Evolutionary conservation across 1,284 basidiomycete genomes (phyloP), one percentile per base, ranked within the genome.

Genomic region (Tausonia pullulans): DNA sequence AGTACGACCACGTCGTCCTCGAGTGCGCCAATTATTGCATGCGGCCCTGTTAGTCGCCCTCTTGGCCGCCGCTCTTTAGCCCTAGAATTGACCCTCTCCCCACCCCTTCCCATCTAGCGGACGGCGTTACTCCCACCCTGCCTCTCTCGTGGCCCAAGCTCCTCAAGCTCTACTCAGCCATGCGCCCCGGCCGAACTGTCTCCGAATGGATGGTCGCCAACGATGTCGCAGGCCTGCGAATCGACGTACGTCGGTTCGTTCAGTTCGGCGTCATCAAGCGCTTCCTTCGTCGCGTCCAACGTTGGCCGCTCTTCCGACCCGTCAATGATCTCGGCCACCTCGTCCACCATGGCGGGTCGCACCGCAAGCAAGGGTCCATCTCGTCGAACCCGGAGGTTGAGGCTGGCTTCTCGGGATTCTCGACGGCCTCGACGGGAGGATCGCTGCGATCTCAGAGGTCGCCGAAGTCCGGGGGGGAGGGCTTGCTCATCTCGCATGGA

Each of bases 211-310:
- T 92, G 79, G 85, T 91, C 69, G 80, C 81, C 53, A 81, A 91
- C 71, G 79, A 86, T 43, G 83, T 92, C 3, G 80, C 85, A 59
- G 78, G 80, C 6, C 76, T 87, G 16, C 89, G 88, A 1, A 87
- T 98, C 64, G 96, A 98, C 73, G 83, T 91, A 7, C 83, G 95
- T 5, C 83, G 96, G 13, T 96, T 99, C 74, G 87, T 93, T n/a
- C 92, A 88, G 68, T 99, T 98, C 72, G 96, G 95, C 11, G 88
- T 97, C n/a, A 96, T 99, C 77, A 98, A 99, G 78, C 94, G 93
- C 0, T 98, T 98, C 73, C 80, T 99, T 11, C 84, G 90, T 6
- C 81, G 96, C 50, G 87, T 98, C 0, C 91, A 97, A 73, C 84
- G 93, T 14, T 98, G 89, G 82, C 96, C 96, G 0, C 79, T 96